Base-by-base conservation (phyloP, 2,329 filamentous ascomycete species). In the Sordariomycetes sp. region DNA sequence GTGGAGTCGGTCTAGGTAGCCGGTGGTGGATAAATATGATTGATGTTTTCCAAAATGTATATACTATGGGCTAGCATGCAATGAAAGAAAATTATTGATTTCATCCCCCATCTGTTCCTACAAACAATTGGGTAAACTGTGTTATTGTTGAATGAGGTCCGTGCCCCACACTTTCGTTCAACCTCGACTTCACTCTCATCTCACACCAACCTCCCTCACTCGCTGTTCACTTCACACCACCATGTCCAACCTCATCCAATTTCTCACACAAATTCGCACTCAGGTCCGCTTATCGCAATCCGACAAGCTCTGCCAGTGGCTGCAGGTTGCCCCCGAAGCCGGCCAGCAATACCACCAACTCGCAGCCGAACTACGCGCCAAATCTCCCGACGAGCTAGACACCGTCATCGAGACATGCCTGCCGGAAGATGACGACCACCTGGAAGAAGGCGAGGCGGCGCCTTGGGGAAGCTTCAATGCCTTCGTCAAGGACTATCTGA, bases 401-500 rank as follows among this genome's bases (percentile, higher is more conserved):
- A 66, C 64, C 39, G 66, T 79, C 40, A 75, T 86, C 41, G 75
- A 79, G 38, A 68, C 66, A 30, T 62, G 71, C 9, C 65, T 90
- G 2, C 79, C 80, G 0, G 69, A 35, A 5, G 30, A 79, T 39
- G 73, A 79, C 7, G 71, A 80, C 34, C 70, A 82, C 27, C 70
- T 75, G 3, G 64, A 68, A 1, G 75, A 82, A 33, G 79, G 77
- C 2, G 68, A 73, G 41, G 77, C 71, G 27, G 72, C 79, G 7
- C 68, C 72, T 1, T 94, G 86, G 86, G 74, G 77, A 1, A 75
- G 82, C 2, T 86, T 94, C 52, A 66, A 82, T 32, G 71, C 76
- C 3, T 93, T 94, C 50, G 75, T 93, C 55, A 82, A 77, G 46
- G 77, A 86, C 32, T 95, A 93, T 49, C 67, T 94, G 42, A 65